Evolutionary conservation across 805 yeast genomes (phyloP).

Genomic region (Brettanomyces anomalus): DNA sequence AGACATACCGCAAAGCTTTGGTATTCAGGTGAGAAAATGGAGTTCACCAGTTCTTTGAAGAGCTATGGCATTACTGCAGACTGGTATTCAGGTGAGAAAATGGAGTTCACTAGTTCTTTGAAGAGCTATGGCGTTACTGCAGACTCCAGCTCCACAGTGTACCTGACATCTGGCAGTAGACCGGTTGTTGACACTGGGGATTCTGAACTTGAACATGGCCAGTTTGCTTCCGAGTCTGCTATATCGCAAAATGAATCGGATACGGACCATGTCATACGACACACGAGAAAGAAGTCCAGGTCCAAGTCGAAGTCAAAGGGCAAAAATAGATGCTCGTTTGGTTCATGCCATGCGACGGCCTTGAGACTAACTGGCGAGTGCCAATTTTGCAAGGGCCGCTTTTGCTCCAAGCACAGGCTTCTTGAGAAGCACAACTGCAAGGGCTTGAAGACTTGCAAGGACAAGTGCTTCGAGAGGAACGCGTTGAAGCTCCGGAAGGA

Average conservation of each 20-base stretch:
- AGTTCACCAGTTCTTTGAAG: constrained; percentile 15
- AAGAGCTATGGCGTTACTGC: constrained; percentile 21
- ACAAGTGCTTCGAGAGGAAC: constrained; percentile 72
- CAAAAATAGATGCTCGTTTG: constrained; percentile 39
- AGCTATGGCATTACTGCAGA: constrained; percentile 18
- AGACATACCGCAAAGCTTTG: constrained; percentile 19
- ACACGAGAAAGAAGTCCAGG: constrained; percentile 9
- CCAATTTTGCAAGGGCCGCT: constrained; percentile 73
- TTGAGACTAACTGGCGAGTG: constrained; percentile 73
- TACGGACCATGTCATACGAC: constrained; percentile 2
- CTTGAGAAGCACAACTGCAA: constrained; percentile 78
- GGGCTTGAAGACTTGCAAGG: constrained; percentile 74
- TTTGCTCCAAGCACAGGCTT: constrained; percentile 79
- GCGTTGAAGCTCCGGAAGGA: constrained; percentile 77
- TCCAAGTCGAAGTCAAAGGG: constrained; percentile 36
- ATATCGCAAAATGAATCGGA: constrained; percentile 1
- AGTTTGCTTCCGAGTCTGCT: background rate
- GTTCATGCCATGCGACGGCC: constrained; percentile 55
- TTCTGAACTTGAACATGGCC: constrained; percentile 3
- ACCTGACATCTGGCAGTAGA: constrained; percentile 16
- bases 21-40: constrained; percentile 26
- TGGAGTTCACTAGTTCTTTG: constrained; percentile 20
- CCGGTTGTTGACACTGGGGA: constrained; percentile 13
- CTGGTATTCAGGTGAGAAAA: constrained; percentile 26
- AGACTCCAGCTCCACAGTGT: constrained; percentile 20